Conservation (phyloP, 139 green algal genomes). For the Ettlia oleoabundans region DNA sequence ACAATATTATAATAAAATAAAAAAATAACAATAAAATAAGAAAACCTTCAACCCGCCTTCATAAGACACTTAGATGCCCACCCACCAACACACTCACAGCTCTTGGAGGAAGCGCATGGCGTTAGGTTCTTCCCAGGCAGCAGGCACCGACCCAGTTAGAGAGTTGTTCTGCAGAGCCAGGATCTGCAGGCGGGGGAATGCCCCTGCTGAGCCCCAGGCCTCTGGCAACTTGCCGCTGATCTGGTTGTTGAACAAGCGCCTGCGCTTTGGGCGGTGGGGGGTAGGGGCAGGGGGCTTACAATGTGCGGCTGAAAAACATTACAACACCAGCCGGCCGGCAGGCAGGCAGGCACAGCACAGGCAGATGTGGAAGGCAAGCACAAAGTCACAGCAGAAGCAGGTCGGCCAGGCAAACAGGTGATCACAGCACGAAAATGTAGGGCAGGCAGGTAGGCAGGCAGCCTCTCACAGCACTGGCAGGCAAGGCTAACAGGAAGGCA, state of each 20-base stretch:
- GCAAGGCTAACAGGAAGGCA: too few species aligned
- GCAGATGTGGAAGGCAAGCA: not conserved
- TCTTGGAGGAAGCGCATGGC: slow-evolving; percentile 19
- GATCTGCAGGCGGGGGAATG: slow-evolving; percentile 22
- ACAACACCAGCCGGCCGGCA: too few species aligned
- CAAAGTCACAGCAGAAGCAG: not conserved
- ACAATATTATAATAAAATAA: too few species aligned
- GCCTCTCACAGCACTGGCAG: too few species aligned
- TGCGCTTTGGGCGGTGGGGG: not conserved
- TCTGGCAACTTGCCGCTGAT: slow-evolving; percentile 22
- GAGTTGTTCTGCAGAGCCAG: slow-evolving; percentile 34
- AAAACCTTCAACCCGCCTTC: too few species aligned
- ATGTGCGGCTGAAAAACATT: too few species aligned
- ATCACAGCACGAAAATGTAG: too few species aligned
- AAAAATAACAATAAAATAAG: too few species aligned
- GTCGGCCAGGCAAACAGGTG: too few species aligned
- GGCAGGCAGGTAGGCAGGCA: too few species aligned
- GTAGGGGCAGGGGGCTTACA: not conserved
- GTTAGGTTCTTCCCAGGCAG: not conserved
- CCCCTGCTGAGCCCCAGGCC: not conserved
- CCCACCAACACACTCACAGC: not conserved
- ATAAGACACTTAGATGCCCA: too few species aligned
- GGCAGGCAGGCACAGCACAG: too few species aligned
- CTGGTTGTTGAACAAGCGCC: slow-evolving; percentile 25
- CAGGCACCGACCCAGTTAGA: not conserved